Base-by-base conservation (phyloP, 2,329 filamentous ascomycete genomes). In the Aspergillus caelatus region DNA sequence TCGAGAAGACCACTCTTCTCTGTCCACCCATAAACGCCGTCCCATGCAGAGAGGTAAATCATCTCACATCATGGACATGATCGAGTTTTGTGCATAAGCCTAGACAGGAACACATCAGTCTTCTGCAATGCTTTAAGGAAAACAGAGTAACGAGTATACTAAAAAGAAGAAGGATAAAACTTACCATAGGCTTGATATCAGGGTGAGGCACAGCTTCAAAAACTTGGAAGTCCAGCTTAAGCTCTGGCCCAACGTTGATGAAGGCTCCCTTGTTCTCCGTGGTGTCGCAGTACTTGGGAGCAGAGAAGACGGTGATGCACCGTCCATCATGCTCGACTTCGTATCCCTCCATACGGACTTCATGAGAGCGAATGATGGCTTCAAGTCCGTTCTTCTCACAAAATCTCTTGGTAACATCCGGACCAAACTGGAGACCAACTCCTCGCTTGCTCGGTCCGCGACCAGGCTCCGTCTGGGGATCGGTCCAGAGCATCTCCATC, bases 401-500 rank as follows among this genome's bases (percentile, higher is more conserved):
- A 85, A 99, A 99, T 57, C 89, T 87, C 83, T 96, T 96, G 26
- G 95, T 99, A 63, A 99, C 89, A 76, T 99, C 95, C 0, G 95
- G 95, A 0, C 95, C 95, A 72, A 99, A 99, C 77, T 98, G 94
- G 80, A 98, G 87, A 58, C 95, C 95, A 23, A 99, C 94, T 69
- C 95, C 95, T 76, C 95, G 88, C 85, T 99, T 99, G 83, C 93
- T 97, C 52, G 95, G 95, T 10, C 94, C 93, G 70, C 95, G 89
- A 58, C 95, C 95, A 32, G 91, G 89, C 70, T 89, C 85, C 0
- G 91, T 86, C 78, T 99, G 95, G 3, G 95, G 95, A 76, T 99
- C 95, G 0, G 95, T 98, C 95, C 95, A 99, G 54, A 99, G 86
- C 95, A 99, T 99, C 81, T 99, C 95, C 95, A 99, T 99, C 95